A percentile compares a stretch with the other conserved stretches of the same genome.
phyloP scores from a whole-genome alignment of 345 rosid species.

The Iberis pinnata region DNA sequence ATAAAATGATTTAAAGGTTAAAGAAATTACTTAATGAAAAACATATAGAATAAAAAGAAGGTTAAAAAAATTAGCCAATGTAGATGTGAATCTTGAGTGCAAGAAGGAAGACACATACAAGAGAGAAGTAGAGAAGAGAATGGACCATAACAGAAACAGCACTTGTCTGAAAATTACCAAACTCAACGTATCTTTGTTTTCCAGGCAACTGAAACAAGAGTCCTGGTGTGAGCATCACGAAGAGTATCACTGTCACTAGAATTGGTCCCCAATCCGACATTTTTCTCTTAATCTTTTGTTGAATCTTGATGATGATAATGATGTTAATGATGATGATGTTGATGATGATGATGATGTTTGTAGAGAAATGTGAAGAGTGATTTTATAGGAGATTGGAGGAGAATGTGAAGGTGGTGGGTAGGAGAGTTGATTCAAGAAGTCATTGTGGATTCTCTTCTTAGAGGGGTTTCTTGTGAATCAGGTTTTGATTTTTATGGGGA shows the following conservation, averaged over 20 bases:
- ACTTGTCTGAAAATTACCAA: conserved; percentile 63
- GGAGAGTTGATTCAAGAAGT: conserved; percentile 27
- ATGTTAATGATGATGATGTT: background rate
- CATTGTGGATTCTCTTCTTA: conserved; percentile 19
- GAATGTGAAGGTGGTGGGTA: conserved; percentile 21
- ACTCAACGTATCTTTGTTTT: conserved; percentile 42
- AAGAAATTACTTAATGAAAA: too few species aligned
- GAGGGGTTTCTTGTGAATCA: conserved; percentile 24
- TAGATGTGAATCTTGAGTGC: conserved; percentile 59
- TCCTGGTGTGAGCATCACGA: conserved; percentile 60
- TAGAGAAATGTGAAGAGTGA: conserved; percentile 2
- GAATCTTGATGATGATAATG: background rate
- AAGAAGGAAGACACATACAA: conserved; percentile 50
- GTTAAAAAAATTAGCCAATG: conserved; percentile 16
- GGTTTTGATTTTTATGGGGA: conserved; percentile 22
- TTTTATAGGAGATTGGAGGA: background rate
- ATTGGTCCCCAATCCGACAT: conserved; percentile 88
- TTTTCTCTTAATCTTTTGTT: background rate
- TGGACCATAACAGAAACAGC: conserved; percentile 56
- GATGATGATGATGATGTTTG: conserved; percentile 14
- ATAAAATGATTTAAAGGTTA: too few species aligned
- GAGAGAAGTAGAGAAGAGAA: conserved; percentile 52
- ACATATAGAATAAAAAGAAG: too few species aligned
- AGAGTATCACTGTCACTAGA: conserved; percentile 56
- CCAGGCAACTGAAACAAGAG: conserved; percentile 70